Evolutionary conservation across 495 filamentous ascomycete species (phyloP).

Genomic region (Penicillium chermesinum): DNA sequence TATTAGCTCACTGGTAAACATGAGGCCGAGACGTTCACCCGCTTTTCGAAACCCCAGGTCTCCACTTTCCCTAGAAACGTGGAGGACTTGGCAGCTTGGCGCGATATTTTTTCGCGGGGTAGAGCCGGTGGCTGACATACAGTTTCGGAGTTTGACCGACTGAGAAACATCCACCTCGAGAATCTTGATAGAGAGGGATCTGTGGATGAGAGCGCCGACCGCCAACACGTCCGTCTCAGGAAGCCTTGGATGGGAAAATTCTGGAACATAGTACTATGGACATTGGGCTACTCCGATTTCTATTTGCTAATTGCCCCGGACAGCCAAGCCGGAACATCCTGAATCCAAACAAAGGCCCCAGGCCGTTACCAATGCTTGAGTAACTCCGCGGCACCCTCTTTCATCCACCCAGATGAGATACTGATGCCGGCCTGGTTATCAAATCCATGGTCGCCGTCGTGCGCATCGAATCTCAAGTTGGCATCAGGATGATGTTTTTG

Average conservation of each 20-base stretch:
- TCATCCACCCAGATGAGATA: slow-evolving; percentile 12
- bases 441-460: slow-evolving; percentile 21
- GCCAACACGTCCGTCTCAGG: too few relatives aligned
- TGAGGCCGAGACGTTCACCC: too few relatives aligned
- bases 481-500: slow-evolving; percentile 2
- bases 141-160: slow-evolving; percentile 15
- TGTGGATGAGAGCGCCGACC: neutral
- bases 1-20: too few relatives aligned
- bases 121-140: slow-evolving; percentile 7
- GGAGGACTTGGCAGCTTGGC: slow-evolving; percentile 17
- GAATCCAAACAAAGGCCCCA: neutral
- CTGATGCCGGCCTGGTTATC: slow-evolving; percentile 5
- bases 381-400: slow-evolving; percentile 4
- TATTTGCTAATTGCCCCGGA: neutral
- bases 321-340: neutral
- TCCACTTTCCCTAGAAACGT: slow-evolving; percentile 10
- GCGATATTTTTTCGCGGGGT: slow-evolving; percentile 2
- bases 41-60: neutral
- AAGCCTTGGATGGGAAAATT: too few relatives aligned
- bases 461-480: slow-evolving; percentile 1
- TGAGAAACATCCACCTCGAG: slow-evolving; percentile 1
- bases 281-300: neutral
- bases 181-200: neutral
- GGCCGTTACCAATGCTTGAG: slow-evolving; percentile 4
- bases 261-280: too few relatives aligned